phyloP scores from a whole-genome alignment of 805 yeast genomes.

The Pichia nanzhaoensis region DNA sequence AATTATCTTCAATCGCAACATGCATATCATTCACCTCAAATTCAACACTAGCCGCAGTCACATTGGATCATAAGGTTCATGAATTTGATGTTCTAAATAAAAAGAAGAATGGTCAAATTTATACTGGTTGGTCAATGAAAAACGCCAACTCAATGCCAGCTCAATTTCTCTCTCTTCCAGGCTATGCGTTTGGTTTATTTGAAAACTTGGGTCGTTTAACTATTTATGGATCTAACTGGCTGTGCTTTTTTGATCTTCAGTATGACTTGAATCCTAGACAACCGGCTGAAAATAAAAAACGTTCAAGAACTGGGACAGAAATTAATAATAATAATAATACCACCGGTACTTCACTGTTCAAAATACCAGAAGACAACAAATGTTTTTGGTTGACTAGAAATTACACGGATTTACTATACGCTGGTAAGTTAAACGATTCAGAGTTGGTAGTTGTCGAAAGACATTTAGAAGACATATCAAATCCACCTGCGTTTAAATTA shows the following conservation, averaged over 20 bases:
- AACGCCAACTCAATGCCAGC: constrained; percentile 72
- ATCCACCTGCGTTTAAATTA: constrained; percentile 59
- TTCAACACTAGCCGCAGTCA: constrained; percentile 50
- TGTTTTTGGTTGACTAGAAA: constrained; percentile 73
- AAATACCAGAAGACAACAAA: constrained; percentile 24
- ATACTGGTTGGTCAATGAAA: constrained; percentile 73
- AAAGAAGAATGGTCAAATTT: constrained; percentile 24
- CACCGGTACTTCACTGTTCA: constrained; percentile 13
- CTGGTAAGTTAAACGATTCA: constrained; percentile 41
- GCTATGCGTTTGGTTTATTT: constrained; percentile 70
- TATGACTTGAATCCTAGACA: constrained; percentile 1
- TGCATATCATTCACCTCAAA: constrained; percentile 48
- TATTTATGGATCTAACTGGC: constrained; percentile 86
- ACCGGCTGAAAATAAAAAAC: constrained; percentile 21
- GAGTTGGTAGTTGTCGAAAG: constrained; percentile 74
- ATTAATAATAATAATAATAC: constrained; percentile 3
- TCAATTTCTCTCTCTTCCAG: constrained; percentile 49
- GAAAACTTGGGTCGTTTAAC: constrained; percentile 45
- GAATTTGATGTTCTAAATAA: constrained; percentile 47
- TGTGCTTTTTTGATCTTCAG: constrained; percentile 60
- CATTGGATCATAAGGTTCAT: constrained; percentile 66
- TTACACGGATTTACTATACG: constrained; percentile 65
- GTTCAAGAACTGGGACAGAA: constrained; percentile 28
- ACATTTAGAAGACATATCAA: constrained; percentile 49
- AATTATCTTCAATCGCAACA: constrained; percentile 46